Evolutionary conservation across 2,329 filamentous ascomycete species (phyloP), one percentile per base, ranked within the genome.

Genomic region (Diaporthe capsici): DNA sequence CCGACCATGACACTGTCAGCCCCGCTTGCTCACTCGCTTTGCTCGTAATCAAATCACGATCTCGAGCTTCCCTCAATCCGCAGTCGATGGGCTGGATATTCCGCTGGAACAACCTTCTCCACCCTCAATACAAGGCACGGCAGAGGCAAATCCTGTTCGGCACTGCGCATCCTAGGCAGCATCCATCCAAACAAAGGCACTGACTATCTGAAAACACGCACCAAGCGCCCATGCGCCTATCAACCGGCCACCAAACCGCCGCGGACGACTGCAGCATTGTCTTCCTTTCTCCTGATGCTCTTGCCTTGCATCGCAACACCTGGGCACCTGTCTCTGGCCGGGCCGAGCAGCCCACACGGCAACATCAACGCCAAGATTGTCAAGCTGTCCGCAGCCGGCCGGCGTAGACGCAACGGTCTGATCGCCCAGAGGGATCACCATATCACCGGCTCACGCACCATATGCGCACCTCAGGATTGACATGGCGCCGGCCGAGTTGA

Each of bases 121-220:
- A 31, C 6, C 1, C 13, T 5, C 51, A 55, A 3, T 8, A 2
- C 5, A 13, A 5, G 7, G 25, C 51, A 17, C 7, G n/a, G 25
- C 39, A 44, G 58, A 63, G 58, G 58, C 58, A 63, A 63, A 63
- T n/a, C 34, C 25, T 63, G 58, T 63, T 37, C 42, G 58, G 58
- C 34, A 42, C 25, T 37, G 37, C 9, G 58, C 34, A 63, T 39
- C 37, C 31, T n/a, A 17, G 37, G 10, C 57, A 39, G 20, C 31
- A 25, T 34, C 17, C 57, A 55, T 31, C 13, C 25, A 31, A 31
- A 31, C 7, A 17, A 55, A 55, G 53, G 31, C 53, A 25, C 4
- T 53, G 10, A 53, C 22, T 5, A 31, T 55, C 53, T 17, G 53
- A 28, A 15, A 17, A 55, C 10, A 39, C 6, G 34, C 13, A 25